Evolutionary conservation across 495 filamentous ascomycete species (phyloP), one percentile per base, ranked within the genome.

Genomic region (Hypomontagnella monticulosa): DNA sequence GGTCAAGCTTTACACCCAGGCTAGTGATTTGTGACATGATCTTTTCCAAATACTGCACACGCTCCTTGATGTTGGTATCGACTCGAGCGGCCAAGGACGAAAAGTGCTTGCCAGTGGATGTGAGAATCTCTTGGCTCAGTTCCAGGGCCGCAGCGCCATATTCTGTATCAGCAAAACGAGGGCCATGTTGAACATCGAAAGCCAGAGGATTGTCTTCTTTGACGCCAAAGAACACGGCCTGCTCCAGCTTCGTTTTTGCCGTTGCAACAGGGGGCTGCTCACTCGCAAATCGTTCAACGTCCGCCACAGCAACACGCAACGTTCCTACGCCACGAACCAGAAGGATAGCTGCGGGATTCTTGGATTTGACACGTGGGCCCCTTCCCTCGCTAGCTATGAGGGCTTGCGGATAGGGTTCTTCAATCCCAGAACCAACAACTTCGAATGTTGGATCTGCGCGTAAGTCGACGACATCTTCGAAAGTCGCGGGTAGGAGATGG

Each of bases 171-270:
- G 87, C 78, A 63, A 93, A 97, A 18, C 81, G 77, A 15, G 87
- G 77, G 37, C 85, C 85, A 19, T 84, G 78, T 47, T 84, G 83
- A 30, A 85, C 84, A 46, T 86, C 80, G 59, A 99, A 90, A 63
- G 92, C 87, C 27, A 99, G 77, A 8, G 93, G 89, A 66, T 95
- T 97, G 64, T 89, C 85, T 42, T 84, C 81, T 75, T 92, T 87
- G 16, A 85, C 86, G 1, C 93, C 92, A 73, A 90, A 98, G 78
- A 97, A 97, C 3, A 97, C 88, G 11, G 94, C 94, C 73, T 98
- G 94, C 69, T 97, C 93, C 41, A 99, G 82, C 75, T 94, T 97
- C 71, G 87, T 90, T 72, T 90, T 93, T 6, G 91, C 90, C 1
- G 91, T 92, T 15, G 94, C 81, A 58, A 79, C 71, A 4, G 83